These are phyloP conservation scores for Phytophthora boehmeriae DNA, from an alignment of 352 stramenopile genomes.

Conservation along the genomic window DNA sequence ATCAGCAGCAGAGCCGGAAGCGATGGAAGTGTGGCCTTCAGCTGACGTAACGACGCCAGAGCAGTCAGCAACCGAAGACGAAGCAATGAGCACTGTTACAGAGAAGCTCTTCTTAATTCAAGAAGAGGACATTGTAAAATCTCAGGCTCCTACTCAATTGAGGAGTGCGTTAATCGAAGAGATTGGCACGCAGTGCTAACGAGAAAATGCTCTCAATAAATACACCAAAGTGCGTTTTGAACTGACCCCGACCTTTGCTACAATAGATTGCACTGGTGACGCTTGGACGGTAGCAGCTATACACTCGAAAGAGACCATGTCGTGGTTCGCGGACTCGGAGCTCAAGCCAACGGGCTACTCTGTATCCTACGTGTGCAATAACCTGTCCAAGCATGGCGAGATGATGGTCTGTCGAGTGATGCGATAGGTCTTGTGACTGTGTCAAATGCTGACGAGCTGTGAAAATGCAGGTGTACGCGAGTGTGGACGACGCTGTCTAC, in stretches of 20 bases:
- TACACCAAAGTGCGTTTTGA: constrained; percentile 30
- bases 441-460: constrained; percentile 4
- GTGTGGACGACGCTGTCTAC: constrained; percentile 49
- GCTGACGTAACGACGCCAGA: constrained; percentile 4
- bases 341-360: constrained; percentile 48
- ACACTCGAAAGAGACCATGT: constrained; percentile 36
- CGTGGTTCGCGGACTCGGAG: constrained; percentile 55
- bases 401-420: constrained; percentile 34
- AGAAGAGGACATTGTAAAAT: constrained; percentile 18
- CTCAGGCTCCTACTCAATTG: constrained; percentile 6
- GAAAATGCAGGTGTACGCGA: constrained; percentile 46
- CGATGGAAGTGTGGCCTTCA: constrained; percentile 18
- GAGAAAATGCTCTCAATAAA: constrained; percentile 21
- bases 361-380: constrained; percentile 60
- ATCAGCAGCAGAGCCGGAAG: constrained; percentile 5
- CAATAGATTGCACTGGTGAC: neutral
- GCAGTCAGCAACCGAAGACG: constrained; percentile 1
- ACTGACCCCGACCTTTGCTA: neutral
- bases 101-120: constrained; percentile 26
- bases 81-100: constrained; percentile 5
- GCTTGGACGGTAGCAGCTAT: neutral
- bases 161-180: constrained; percentile 38
- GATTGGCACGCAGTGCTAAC: constrained; percentile 21
- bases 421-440: neutral
- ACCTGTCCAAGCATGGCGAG: constrained; percentile 55